Conservation (phyloP, 78 protist genomes). For the Monosiga brevicollis region DNA sequence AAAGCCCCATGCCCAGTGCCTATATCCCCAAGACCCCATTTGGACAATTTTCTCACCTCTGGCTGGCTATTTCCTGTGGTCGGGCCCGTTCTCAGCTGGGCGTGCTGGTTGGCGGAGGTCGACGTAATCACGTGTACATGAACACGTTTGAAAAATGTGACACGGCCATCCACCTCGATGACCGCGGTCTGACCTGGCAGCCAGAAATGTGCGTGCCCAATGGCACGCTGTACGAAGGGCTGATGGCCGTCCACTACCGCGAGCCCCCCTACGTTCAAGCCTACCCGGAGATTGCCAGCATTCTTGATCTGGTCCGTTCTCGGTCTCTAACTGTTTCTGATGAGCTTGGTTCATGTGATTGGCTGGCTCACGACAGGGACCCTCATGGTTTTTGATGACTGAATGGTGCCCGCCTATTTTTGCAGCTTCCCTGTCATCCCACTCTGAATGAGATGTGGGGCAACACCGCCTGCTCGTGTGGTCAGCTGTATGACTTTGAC, state of each 20-base stretch:
- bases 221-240: neutral
- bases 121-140: neutral
- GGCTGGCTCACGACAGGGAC: too few relatives aligned
- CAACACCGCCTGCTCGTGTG: too few relatives aligned
- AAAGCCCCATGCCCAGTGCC: neutral
- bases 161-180: constrained; percentile 13
- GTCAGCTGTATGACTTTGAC: too few relatives aligned
- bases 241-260: neutral
- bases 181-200: constrained; percentile 5
- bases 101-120: constrained; percentile 7
- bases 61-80: neutral
- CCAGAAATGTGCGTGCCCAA: neutral
- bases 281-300: neutral
- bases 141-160: constrained; percentile 9
- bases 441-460: too few relatives aligned
- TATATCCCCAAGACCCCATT: neutral
- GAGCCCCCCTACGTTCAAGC: neutral
- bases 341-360: too few relatives aligned
- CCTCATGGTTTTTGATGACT: too few relatives aligned
- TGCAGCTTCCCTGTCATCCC: too few relatives aligned
- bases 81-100: neutral
- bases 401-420: too few relatives aligned
- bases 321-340: too few relatives aligned
- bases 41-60: neutral
- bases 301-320: too few relatives aligned